phyloP scores from a whole-genome alignment of 225 moss, liverwort and hornwort genomes.

The Climacium dendroides region DNA sequence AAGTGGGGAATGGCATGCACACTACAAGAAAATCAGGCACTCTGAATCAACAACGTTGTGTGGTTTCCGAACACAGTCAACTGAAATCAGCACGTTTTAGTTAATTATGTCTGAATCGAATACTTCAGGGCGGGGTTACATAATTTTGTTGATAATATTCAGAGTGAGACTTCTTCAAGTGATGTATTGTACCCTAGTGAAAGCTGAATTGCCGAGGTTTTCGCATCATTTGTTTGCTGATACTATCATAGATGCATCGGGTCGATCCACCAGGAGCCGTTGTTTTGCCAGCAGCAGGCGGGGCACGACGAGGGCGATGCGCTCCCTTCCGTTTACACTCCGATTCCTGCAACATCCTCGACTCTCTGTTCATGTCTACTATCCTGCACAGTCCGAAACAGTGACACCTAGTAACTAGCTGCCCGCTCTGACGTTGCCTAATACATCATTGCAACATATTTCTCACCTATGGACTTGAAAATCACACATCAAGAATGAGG shows the following conservation, averaged over 20 bases:
- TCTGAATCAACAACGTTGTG: neutral
- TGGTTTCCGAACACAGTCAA: neutral
- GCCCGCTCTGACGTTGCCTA: neutral
- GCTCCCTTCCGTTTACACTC: neutral
- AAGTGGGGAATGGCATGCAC: neutral
- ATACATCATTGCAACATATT: neutral
- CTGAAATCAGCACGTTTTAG: neutral
- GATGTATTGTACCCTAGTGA: neutral
- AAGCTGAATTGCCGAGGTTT: constrained; percentile 6
- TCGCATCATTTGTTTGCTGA: neutral
- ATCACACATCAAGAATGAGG: neutral
- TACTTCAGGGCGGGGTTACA: neutral
- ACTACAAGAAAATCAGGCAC: neutral
- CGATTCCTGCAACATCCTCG: constrained; percentile 3
- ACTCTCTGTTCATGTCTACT: constrained; percentile 1
- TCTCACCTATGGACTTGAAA: neutral
- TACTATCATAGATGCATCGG: neutral
- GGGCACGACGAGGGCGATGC: neutral
- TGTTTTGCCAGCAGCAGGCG: neutral
- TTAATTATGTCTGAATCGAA: neutral
- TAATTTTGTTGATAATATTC: neutral
- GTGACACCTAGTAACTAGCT: neutral
- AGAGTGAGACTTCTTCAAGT: neutral
- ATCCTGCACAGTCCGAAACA: neutral
- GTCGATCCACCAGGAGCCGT: neutral